Evolutionary conservation across 2,329 filamentous ascomycete genomes (phyloP).

Genomic region (Aspergillus glaucus): DNA sequence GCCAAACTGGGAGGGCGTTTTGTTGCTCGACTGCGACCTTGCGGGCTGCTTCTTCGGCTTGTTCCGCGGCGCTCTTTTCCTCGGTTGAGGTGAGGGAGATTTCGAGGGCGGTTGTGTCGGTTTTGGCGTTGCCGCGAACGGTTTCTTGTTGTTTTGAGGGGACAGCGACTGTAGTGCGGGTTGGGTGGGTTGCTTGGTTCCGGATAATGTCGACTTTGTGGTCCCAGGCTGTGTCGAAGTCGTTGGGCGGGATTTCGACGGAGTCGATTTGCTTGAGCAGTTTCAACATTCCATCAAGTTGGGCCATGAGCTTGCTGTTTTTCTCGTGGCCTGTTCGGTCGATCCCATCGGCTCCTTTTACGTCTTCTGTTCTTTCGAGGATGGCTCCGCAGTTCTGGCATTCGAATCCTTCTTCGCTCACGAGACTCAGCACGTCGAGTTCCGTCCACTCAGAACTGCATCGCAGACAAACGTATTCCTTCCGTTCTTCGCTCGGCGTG

Average conservation of each 20-base stretch:
- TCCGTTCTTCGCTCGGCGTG: constrained; percentile 74
- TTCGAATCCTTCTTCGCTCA: constrained; percentile 62
- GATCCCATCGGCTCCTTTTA: constrained; percentile 37
- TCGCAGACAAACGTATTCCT: constrained; percentile 78
- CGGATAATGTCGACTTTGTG: constrained; percentile 42
- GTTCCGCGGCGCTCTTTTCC: constrained; percentile 45
- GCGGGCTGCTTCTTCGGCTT: constrained; percentile 41
- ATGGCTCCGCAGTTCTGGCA: constrained; percentile 68
- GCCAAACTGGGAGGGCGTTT: constrained; percentile 49
- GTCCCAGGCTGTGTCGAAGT: constrained; percentile 45
- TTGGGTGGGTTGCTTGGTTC: constrained; percentile 38
- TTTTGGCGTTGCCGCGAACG: constrained; percentile 38
- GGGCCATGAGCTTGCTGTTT: constrained; percentile 44
- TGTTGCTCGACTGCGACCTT: constrained; percentile 46
- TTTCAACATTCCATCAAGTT: constrained; percentile 42
- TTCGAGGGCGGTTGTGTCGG: constrained; percentile 40
- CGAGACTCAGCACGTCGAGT: constrained; percentile 78
- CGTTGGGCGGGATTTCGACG: constrained; percentile 42
- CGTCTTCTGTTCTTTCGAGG: constrained; percentile 40
- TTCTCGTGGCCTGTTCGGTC: constrained; percentile 46
- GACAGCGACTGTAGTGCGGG: constrained; percentile 36
- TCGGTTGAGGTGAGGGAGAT: constrained; percentile 44
- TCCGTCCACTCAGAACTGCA: constrained; percentile 84
- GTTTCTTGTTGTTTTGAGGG: constrained; percentile 33
- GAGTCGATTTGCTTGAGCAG: constrained; percentile 44